These are phyloP conservation scores for Chlorophyllum brunneum DNA, from an alignment of 768 basidiomycete species.

Conservation along the genomic window DNA sequence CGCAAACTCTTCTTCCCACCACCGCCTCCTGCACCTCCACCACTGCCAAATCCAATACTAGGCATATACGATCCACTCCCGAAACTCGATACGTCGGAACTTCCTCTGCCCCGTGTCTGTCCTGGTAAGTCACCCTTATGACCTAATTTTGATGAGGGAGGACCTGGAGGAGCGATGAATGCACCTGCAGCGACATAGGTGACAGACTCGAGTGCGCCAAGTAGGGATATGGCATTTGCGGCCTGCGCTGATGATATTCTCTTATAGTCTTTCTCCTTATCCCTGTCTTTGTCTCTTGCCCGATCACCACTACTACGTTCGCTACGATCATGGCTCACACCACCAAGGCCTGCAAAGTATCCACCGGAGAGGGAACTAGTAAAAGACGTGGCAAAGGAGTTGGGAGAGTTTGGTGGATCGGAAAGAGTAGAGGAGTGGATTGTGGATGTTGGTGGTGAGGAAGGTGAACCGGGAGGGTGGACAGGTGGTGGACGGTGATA, in stretches of 20 bases:
- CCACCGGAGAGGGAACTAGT: background rate
- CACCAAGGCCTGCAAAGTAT: background rate
- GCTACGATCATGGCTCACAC: background rate
- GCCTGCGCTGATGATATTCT: constrained; percentile 3
- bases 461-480: background rate
- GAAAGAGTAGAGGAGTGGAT: background rate
- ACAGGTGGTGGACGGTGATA: background rate
- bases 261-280: background rate
- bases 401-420: background rate
- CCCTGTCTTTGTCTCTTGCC: background rate
- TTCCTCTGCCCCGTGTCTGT: background rate
- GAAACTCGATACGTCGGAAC: too few relatives aligned
- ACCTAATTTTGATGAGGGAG: background rate
- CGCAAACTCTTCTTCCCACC: background rate
- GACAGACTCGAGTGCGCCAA: constrained; percentile 5
- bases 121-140: background rate
- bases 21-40: background rate
- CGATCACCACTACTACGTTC: background rate
- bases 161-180: background rate
- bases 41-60: too few relatives aligned
- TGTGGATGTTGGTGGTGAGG: background rate
- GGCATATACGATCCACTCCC: too few relatives aligned
- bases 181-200: background rate
- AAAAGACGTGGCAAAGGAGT: background rate
- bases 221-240: background rate